phyloP scores from a whole-genome alignment of 345 rosid species.

The Capsella bursapastoris region DNA sequence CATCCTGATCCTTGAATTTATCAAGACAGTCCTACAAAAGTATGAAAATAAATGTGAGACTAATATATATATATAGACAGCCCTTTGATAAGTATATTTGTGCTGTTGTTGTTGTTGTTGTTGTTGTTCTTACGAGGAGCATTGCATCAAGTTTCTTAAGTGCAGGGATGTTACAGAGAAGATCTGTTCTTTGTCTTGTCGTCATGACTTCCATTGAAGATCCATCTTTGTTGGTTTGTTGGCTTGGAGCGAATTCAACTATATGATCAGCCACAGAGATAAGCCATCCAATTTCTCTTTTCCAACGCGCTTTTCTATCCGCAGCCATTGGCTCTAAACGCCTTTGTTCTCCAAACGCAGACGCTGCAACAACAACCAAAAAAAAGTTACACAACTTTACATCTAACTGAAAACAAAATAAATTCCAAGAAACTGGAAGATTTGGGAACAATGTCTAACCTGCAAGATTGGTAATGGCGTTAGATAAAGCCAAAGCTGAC shows the following conservation, averaged over 20 bases:
- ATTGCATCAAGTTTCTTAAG: constrained; percentile 90
- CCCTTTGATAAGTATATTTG: background rate
- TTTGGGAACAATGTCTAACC: constrained; percentile 26
- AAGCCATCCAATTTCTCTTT: constrained; percentile 70
- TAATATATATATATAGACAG: background rate
- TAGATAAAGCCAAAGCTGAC: constrained; percentile 75
- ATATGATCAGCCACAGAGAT: constrained; percentile 70
- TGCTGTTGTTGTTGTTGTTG: background rate
- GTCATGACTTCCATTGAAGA: constrained; percentile 76
- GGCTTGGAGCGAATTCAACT: constrained; percentile 71
- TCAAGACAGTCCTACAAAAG: constrained; percentile 71
- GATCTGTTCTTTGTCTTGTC: constrained; percentile 81
- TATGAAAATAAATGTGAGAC: background rate
- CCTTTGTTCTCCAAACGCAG: constrained; percentile 57
- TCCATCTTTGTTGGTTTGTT: constrained; percentile 67
- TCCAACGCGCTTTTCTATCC: constrained; percentile 66
- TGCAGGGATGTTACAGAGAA: constrained; percentile 92
- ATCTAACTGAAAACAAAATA: background rate
- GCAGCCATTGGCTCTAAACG: constrained; percentile 68
- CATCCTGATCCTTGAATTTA: constrained; percentile 72
- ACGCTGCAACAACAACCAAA: constrained; percentile 37
- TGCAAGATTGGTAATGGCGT: constrained; percentile 58
- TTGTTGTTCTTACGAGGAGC: constrained; percentile 72
- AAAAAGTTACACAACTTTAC: background rate
- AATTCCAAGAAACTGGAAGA: background rate